A percentile compares a stretch with the other conserved stretches of the same genome.
Evolutionary conservation across 2,329 filamentous ascomycete genomes (phyloP).

Genomic region (Epichloe sp.): DNA sequence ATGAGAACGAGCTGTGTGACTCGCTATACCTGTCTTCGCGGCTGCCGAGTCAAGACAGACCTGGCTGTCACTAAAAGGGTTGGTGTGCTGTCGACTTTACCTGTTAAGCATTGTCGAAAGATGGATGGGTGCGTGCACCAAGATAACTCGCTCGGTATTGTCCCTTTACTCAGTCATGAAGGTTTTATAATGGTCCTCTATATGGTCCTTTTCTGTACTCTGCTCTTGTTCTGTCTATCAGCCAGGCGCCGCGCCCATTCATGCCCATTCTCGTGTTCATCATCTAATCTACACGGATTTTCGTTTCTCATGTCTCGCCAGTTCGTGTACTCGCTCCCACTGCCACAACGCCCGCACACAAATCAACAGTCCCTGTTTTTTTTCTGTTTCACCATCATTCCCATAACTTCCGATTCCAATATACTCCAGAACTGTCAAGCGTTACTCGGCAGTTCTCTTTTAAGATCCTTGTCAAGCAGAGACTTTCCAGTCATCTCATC

Average conservation of each 20-base stretch:
- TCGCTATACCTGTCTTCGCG: too few species aligned
- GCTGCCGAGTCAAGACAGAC: too few species aligned
- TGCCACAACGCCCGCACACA: conserved; percentile 2
- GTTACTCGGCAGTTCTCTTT: conserved; percentile 21
- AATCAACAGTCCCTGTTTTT: conserved; percentile 3
- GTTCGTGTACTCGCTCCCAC: not conserved
- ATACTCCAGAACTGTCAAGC: too few species aligned
- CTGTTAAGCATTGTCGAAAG: too few species aligned
- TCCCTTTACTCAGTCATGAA: too few species aligned
- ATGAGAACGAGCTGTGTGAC: too few species aligned
- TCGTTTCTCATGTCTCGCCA: conserved; percentile 1
- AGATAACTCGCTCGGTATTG: too few species aligned
- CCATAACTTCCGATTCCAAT: too few species aligned
- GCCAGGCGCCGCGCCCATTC: not conserved
- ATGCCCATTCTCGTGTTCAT: not conserved
- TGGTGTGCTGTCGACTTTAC: too few species aligned
- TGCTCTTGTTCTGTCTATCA: not conserved
- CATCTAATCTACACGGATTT: conserved; percentile 2
- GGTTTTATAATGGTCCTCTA: too few species aligned
- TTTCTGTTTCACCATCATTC: not conserved
- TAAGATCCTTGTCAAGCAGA: conserved; percentile 62
- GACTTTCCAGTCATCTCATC: conserved; percentile 84
- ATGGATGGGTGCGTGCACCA: too few species aligned
- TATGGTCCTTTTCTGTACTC: not conserved
- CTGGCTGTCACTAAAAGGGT: too few species aligned